A percentile compares a stretch with the other conserved stretches of the same genome.
phyloP scores from a whole-genome alignment of 768 basidiomycete genomes.

The Paxillus ammoniavirescens region DNA sequence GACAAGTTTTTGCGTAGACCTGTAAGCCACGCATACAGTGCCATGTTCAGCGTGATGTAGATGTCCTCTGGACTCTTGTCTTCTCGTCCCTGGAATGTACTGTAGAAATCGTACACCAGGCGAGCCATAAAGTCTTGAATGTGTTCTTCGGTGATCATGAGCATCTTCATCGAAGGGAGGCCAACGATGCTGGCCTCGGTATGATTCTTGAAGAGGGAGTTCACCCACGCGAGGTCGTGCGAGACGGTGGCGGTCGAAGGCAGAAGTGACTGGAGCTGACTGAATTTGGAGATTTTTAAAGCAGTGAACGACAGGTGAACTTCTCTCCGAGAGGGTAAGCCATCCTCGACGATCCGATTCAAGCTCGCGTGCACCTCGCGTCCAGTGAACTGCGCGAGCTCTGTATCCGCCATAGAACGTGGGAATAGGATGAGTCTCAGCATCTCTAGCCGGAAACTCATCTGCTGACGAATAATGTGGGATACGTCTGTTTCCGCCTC shows the following conservation, averaged over 20 bases:
- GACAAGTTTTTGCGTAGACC: constrained; percentile 71
- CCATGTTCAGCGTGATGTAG: constrained; percentile 82
- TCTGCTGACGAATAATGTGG: constrained; percentile 66
- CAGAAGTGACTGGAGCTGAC: constrained; percentile 54
- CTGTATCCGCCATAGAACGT: constrained; percentile 72
- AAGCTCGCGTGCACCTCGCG: constrained; percentile 68
- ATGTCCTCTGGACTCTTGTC: constrained; percentile 68
- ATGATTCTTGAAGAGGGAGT: constrained; percentile 55
- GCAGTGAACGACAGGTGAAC: constrained; percentile 71
- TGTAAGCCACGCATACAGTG: constrained; percentile 80
- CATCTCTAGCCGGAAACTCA: constrained; percentile 64
- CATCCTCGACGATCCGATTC: constrained; percentile 57
- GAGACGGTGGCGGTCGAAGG: constrained; percentile 36
- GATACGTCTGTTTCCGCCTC: constrained; percentile 61
- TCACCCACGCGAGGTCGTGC: constrained; percentile 59
- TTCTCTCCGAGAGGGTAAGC: constrained; percentile 54
- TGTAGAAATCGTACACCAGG: constrained; percentile 71
- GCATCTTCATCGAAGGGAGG: constrained; percentile 78
- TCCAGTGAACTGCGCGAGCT: constrained; percentile 74
- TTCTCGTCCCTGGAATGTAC: constrained; percentile 57
- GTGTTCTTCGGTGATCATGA: constrained; percentile 71
- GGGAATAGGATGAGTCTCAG: constrained; percentile 77
- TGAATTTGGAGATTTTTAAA: constrained; percentile 74
- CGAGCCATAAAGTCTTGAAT: constrained; percentile 37
- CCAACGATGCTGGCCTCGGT: constrained; percentile 75